Percentiles rank a stretch among this genome's conserved stretches.
phyloP scores from a whole-genome alignment of 306 rosid species.

The Biancaea sappan region DNA sequence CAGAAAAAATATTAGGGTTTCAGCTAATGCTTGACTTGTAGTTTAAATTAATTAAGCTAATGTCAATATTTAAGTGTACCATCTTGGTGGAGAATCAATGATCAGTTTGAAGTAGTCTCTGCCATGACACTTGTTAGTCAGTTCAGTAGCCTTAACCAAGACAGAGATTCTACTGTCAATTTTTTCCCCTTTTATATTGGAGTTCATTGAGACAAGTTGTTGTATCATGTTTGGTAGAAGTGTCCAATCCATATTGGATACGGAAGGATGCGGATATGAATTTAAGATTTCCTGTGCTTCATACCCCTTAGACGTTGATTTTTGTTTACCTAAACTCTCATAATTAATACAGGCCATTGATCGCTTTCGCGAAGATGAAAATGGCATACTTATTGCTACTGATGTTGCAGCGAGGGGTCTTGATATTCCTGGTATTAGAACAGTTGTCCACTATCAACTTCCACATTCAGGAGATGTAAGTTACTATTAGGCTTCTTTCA shows the following conservation, averaged over 20 bases:
- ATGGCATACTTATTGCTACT: conserved; percentile 85
- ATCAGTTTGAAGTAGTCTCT: not conserved
- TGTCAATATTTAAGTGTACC: not conserved
- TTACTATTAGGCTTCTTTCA: conserved; percentile 28
- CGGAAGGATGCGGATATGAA: not conserved
- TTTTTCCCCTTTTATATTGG: not conserved
- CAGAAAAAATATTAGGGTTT: not conserved
- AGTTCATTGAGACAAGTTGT: not conserved
- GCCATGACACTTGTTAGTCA: not conserved
- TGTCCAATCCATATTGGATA: not conserved
- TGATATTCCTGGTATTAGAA: conserved; percentile 85
- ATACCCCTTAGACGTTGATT: not conserved
- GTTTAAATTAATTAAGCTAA: not conserved
- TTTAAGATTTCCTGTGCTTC: not conserved
- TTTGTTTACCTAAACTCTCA: conserved; percentile 6
- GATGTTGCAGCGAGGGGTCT: conserved; percentile 97
- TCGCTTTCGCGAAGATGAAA: conserved; percentile 75
- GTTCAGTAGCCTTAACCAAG: not conserved
- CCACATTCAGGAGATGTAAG: conserved; percentile 96
- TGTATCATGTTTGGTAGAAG: not conserved
- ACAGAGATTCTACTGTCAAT: not conserved
- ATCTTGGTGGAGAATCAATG: not conserved
- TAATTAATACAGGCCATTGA: conserved; percentile 71
- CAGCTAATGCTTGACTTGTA: not conserved
- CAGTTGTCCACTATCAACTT: conserved; percentile 98